Conservation (phyloP, 1,284 basidiomycete species). For the Melampsora occidentalis region DNA sequence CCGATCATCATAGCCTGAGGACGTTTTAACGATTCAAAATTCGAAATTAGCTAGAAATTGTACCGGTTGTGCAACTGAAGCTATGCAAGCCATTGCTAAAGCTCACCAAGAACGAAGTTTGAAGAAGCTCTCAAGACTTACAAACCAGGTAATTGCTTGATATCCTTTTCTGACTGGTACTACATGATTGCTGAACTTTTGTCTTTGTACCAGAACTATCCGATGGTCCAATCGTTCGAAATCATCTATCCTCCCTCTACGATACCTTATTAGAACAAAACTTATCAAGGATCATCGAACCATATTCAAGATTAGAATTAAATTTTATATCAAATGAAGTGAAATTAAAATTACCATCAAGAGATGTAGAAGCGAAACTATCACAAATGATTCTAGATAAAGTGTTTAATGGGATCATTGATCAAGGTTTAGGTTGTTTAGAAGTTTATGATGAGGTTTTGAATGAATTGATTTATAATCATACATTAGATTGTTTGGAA, state of each 20-base stretch:
- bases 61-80: slow-evolving; percentile 75
- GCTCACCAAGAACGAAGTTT: slow-evolving; percentile 89
- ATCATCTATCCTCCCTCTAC: slow-evolving; percentile 86
- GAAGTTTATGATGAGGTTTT: slow-evolving; percentile 52
- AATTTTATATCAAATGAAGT: slow-evolving; percentile 84
- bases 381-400: slow-evolving; percentile 99
- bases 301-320: slow-evolving; percentile 87
- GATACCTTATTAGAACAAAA: slow-evolving; percentile 96
- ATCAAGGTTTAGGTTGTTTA: slow-evolving; percentile 88
- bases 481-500: slow-evolving; percentile 52
- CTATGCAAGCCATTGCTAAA: slow-evolving; percentile 87
- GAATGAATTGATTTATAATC: slow-evolving; percentile 51
- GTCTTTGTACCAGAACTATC: slow-evolving; percentile 69
- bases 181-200: slow-evolving; percentile 1
- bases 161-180: slow-evolving; percentile 26
- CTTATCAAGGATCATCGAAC: slow-evolving; percentile 87
- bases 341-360: slow-evolving; percentile 60
- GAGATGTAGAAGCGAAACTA: slow-evolving; percentile 95
- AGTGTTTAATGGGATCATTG: slow-evolving; percentile 86
- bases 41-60: slow-evolving; percentile 87
- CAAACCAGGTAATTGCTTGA: slow-evolving; percentile 65
- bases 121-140: slow-evolving; percentile 83
- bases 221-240: slow-evolving; percentile 87
- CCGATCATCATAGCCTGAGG: slow-evolving; percentile 68
- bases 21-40: slow-evolving; percentile 77